phyloP scores from a whole-genome alignment of 1,284 basidiomycete species.

The Xanthoconium separans region DNA sequence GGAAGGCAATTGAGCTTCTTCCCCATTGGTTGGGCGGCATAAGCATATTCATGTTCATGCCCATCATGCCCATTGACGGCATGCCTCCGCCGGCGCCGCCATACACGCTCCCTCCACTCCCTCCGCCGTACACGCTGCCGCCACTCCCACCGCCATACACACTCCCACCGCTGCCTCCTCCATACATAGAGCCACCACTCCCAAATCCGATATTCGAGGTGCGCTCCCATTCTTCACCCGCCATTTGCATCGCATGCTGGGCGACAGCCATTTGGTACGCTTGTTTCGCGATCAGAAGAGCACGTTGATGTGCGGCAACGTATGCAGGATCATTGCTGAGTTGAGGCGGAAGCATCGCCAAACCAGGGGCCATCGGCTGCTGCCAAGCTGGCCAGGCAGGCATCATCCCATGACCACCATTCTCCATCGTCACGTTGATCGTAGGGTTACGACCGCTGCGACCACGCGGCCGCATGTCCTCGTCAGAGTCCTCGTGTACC shows the following conservation, averaged over 20 bases:
- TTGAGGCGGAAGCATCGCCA: conserved; percentile 32
- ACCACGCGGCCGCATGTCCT: conserved; percentile 31
- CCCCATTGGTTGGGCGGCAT: conserved; percentile 41
- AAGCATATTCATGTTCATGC: conserved; percentile 40
- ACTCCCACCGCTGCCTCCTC: conserved; percentile 33
- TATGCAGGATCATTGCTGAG: conserved; percentile 50
- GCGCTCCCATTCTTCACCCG: conserved; percentile 84
- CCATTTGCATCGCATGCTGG: conserved; percentile 79
- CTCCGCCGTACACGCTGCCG: conserved; percentile 33
- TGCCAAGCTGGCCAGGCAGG: conserved; percentile 31
- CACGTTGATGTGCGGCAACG: conserved; percentile 74
- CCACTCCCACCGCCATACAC: conserved; percentile 36
- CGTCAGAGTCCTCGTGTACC: conserved; percentile 53
- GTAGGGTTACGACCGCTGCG: conserved; percentile 18
- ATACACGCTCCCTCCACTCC: conserved; percentile 38
- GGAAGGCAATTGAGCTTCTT: conserved; percentile 46
- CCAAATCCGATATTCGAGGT: conserved; percentile 53
- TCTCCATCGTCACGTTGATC: conserved; percentile 48
- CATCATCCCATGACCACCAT: conserved; percentile 33
- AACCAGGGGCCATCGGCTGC: conserved; percentile 27
- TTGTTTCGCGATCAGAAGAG: conserved; percentile 79
- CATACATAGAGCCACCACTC: conserved; percentile 33
- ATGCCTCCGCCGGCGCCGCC: conserved; percentile 37
- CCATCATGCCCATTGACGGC: conserved; percentile 40
- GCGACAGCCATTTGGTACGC: conserved; percentile 83